Evolutionary conservation across 2,329 filamentous ascomycete species (phyloP), one percentile per base, ranked within the genome.

Genomic region (Fusarium odoratissimum): DNA sequence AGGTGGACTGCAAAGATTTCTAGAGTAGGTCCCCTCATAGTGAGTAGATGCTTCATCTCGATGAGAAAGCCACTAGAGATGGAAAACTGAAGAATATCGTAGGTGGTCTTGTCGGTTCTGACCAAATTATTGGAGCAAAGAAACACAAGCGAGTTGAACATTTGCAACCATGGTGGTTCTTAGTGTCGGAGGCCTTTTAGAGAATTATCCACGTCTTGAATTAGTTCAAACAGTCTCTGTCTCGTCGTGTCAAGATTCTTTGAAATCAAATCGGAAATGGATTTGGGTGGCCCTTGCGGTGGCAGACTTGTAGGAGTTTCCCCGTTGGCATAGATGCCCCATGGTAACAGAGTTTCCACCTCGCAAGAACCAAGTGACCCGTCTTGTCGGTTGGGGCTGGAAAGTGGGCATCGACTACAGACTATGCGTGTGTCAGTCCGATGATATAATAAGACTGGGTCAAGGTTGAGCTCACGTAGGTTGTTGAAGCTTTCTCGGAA

Each of bases 11-110:
- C n/a, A 16, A 64, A 42, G 23, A 48, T 37, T 5, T 61, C 35
- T 1, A n/a, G 0, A 0, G 35, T 55, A 0, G 41, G 48, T 1
- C 0, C 35, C 1, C 10, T 40, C 0, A 1, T 4, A 0, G 8
- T 21, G 3, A 61, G 3, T 6, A 23, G 8, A 21, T 38, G 35
- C 5, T 64, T 52, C 14, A 64, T 23, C 1, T 14, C 23, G 3
- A 17, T 3, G 5, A 44, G 10, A 17, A 46, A 19, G 1, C 57
- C 62, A 17, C 21, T 30, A 6, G 28, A 44, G 1, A 64, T 23
- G 2, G 17, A 38, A 4, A 25, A 1, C 0, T 12, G 3, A 1
- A 64, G n/a, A 9, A 61, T 13, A 1, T 31, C 1, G 5, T 54
- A 30, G 1, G 16, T 0, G 0, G 16, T 1, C 3, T 5, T 1